Base-by-base conservation (phyloP, 1,284 basidiomycete species). In the Austroboletus rostrupii region DNA sequence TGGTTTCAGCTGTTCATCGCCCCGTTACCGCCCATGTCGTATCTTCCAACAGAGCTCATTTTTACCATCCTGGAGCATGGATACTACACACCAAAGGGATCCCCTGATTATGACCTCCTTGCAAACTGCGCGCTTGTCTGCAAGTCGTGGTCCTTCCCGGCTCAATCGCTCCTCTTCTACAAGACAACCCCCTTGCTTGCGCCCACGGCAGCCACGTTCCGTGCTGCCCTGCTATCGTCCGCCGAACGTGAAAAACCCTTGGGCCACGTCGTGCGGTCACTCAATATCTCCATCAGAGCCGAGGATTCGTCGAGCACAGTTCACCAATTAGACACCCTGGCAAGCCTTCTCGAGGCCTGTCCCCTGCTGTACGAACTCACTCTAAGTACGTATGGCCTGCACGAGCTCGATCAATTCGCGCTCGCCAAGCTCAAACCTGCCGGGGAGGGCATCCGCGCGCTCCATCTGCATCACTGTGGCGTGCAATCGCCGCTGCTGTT, bases 401-500 rank as follows among this genome's bases (percentile, higher is more conserved):
- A 71, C 51, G 57, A 60, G 16, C 60, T 74, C 39, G 61, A 62
- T 37, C 49, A 53, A 8, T 57, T 46, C 12, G 55, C 52, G 0
- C 60, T 65, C 23, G 61, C 60, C 39, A 53, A 60, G 20, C 55
- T 71, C 49, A 54, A 65, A 31, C 51, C 60, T n/a, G 49, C 43
- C 17, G 58, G 53, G 19, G 53, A 58, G 39, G 45, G 48, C 26
- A 60, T 77, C 28, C 69, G 70, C n/a, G 67, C 76, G 2, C 57
- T 78, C 37, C 62, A 59, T 38, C 51, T 77, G n/a, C 52, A 63
- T 14, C 46, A 57, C 1, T 73, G 66, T 47, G 72, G 73, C 35
- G 61, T 73, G 1, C 75, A 76, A 56, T 77, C 75, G 5, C 74
- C 72, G 9, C 61, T 75, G 17, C 50, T 76, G 7, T 77, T 72